Conservation (phyloP, 306 rosid genomes). For the Citrullus colocynthis region DNA sequence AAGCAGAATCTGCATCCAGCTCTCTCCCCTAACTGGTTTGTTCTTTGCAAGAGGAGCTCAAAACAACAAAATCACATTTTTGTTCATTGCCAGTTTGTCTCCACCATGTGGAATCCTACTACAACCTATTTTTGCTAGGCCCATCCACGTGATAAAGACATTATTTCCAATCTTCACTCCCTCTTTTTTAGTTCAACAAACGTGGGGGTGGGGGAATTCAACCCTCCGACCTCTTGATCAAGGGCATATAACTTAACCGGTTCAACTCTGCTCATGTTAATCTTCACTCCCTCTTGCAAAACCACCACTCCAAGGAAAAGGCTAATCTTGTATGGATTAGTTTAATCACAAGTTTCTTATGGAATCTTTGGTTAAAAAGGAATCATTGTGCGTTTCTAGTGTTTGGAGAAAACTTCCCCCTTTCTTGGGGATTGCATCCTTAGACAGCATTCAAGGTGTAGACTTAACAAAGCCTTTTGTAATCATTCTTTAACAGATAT, state of each 20-base stretch:
- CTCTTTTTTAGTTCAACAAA: background rate
- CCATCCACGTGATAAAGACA: background rate
- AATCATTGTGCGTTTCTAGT: too few relatives aligned
- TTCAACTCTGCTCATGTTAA: too few relatives aligned
- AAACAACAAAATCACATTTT: background rate
- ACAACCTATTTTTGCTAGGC: background rate
- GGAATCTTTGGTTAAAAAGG: background rate
- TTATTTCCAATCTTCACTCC: background rate
- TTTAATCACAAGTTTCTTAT: background rate
- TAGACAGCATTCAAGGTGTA: background rate
- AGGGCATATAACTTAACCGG: too few relatives aligned
- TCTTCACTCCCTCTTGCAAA: too few relatives aligned
- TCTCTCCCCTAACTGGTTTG: background rate
- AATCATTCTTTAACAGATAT: background rate
- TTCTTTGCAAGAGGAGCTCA: background rate
- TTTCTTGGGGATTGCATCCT: background rate
- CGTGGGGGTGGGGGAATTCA: background rate
- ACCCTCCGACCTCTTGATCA: too few relatives aligned
- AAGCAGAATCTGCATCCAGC: background rate
- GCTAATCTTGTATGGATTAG: background rate
- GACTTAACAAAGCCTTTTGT: background rate
- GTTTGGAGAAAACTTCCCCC: background rate
- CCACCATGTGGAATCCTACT: background rate
- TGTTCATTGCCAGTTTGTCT: background rate
- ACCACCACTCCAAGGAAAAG: background rate